Evolutionary conservation across 176 grass and related monocot genomes (phyloP).

Genomic region (Neostapfia colusana): DNA sequence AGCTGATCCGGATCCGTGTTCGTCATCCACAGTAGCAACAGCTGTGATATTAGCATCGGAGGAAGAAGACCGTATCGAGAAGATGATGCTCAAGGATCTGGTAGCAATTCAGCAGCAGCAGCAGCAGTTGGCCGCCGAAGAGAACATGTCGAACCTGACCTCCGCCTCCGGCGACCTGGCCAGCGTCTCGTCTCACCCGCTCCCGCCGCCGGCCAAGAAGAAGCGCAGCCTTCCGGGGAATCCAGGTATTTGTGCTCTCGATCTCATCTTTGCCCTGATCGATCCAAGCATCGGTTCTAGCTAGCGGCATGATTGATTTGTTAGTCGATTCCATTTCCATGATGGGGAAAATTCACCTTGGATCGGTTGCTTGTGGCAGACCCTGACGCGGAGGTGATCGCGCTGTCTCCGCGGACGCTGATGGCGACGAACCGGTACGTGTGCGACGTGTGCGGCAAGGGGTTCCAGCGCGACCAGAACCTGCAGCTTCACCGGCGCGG

Average conservation of each 20-base stretch:
- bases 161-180: constrained; percentile 83
- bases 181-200: constrained; percentile 70
- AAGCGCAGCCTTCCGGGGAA: constrained; percentile 95
- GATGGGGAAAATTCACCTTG: too few species aligned
- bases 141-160: constrained; percentile 97
- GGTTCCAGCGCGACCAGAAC: constrained; percentile 98
- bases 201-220: constrained; percentile 67
- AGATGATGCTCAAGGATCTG: constrained; percentile 68
- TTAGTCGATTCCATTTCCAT: too few species aligned
- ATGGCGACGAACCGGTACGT: constrained; percentile 97
- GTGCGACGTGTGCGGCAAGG: constrained; percentile 95
- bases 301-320: too few species aligned
- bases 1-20: neutral
- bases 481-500: constrained; percentile 95
- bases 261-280: too few species aligned
- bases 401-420: constrained; percentile 74
- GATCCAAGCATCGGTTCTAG: too few species aligned
- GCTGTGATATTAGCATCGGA: too few species aligned
- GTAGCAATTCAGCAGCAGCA: constrained; percentile 66
- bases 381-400: constrained; percentile 91
- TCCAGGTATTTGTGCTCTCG: constrained; percentile 50
- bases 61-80: neutral
- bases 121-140: constrained; percentile 52
- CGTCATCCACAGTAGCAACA: neutral
- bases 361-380: constrained; percentile 35